Evolutionary conservation across 106 monocot species (phyloP).

Genomic region (Dioscorea zingiberensis): DNA sequence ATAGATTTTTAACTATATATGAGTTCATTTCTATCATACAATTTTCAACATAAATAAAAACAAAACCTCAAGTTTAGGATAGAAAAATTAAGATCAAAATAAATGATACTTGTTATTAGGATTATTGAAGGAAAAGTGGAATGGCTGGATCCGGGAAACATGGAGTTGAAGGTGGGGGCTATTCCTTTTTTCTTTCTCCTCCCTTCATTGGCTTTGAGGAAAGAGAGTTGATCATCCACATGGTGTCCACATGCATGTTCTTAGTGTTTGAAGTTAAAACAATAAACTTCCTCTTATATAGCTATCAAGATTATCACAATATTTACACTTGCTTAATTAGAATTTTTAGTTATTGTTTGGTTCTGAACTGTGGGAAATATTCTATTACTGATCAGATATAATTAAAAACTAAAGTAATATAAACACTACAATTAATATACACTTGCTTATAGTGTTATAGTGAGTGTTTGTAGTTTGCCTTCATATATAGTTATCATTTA

Average conservation of each 20-base stretch:
- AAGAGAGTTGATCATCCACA: constrained; percentile 33
- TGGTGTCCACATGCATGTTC: constrained; percentile 68
- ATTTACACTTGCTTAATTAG: not conserved
- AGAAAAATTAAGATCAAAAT: constrained; percentile 3
- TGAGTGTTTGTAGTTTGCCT: too few species aligned
- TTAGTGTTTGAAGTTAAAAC: constrained; percentile 7
- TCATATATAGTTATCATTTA: too few species aligned
- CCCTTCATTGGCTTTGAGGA: constrained; percentile 18
- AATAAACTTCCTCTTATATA: not conserved
- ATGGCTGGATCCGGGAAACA: constrained; percentile 53
- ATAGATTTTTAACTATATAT: too few species aligned
- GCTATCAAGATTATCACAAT: not conserved
- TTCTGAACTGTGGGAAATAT: too few species aligned
- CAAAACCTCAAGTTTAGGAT: not conserved
- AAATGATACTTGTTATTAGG: constrained; percentile 46
- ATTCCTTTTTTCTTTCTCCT: constrained; percentile 1
- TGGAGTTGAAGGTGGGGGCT: constrained; percentile 32
- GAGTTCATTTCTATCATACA: not conserved
- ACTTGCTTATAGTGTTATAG: too few species aligned
- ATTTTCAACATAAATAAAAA: not conserved
- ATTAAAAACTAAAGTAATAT: too few species aligned
- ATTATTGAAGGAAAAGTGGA: constrained; percentile 44
- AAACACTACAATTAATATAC: too few species aligned
- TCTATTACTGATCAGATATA: too few species aligned
- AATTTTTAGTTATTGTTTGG: too few species aligned